Percentiles rank a stretch among this genome's conserved stretches.
Conservation (phyloP, 2,329 filamentous ascomycete genomes). For the Hypoxylon sp. region DNA sequence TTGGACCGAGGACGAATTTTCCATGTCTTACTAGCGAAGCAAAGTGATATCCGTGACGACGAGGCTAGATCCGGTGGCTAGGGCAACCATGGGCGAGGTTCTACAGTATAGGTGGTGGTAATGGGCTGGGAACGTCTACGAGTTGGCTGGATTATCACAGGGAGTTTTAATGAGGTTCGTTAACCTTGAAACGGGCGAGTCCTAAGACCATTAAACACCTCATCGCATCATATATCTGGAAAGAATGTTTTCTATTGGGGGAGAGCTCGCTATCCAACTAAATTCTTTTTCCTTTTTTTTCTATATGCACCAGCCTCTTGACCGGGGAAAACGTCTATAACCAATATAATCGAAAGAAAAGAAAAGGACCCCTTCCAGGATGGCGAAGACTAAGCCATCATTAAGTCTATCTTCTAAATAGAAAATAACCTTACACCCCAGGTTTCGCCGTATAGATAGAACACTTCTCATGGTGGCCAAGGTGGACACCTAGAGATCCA, state of each 20-base stretch:
- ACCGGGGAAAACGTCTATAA: conserved; percentile 37
- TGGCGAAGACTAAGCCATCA: conserved; percentile 19
- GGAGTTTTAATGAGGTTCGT: background rate
- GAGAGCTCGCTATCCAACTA: conserved; percentile 16
- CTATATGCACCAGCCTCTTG: conserved; percentile 29
- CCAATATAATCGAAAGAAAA: conserved; percentile 31
- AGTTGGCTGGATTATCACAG: background rate
- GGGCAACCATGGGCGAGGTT: conserved; percentile 55
- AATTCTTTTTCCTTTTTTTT: conserved; percentile 26
- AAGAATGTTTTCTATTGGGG: conserved; percentile 1
- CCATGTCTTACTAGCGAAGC: conserved; percentile 34
- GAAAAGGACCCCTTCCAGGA: conserved; percentile 26
- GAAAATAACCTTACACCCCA: conserved; percentile 3
- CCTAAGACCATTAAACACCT: background rate
- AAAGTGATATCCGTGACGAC: conserved; percentile 56
- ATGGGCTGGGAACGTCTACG: conserved; percentile 21
- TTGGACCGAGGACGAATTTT: conserved; percentile 16
- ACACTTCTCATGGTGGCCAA: background rate
- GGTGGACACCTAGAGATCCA: conserved; percentile 57
- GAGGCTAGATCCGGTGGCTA: conserved; percentile 53
- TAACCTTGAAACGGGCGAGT: background rate
- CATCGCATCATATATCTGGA: background rate
- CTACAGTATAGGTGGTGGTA: conserved; percentile 54
- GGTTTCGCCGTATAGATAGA: background rate
- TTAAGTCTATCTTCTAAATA: conserved; percentile 34